Percentiles rank a stretch among this genome's conserved stretches.
Evolutionary conservation across 2,329 filamentous ascomycete species (phyloP).

Genomic region (Ophiostoma australiae): DNA sequence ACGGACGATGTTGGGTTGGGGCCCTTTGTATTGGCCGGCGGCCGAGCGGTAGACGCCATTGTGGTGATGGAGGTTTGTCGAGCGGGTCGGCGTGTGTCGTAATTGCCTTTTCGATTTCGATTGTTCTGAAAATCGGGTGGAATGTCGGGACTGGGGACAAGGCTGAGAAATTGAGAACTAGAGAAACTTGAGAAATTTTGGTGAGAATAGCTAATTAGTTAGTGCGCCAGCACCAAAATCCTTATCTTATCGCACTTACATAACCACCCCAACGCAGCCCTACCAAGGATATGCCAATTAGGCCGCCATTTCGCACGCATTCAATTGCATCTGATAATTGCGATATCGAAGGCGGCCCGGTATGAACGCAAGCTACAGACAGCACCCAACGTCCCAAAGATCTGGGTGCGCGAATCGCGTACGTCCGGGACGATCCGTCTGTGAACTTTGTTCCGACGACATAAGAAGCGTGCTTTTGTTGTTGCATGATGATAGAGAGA

Average conservation of each 20-base stretch:
- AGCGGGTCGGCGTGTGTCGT: not conserved
- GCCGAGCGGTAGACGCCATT: constrained; percentile 17
- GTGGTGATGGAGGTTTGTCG: not conserved
- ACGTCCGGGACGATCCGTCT: not conserved
- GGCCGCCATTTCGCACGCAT: not conserved
- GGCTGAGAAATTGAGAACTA: not conserved
- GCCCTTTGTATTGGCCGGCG: constrained; percentile 16
- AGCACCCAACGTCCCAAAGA: not conserved
- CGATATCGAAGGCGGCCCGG: too few relatives aligned
- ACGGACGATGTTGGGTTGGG: constrained; percentile 20
- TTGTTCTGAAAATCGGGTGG: not conserved
- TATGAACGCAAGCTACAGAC: not conserved
- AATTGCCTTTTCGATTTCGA: not conserved
- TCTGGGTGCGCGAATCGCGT: not conserved
- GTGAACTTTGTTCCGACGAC: not conserved
- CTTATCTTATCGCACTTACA: constrained; percentile 10
- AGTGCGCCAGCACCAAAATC: not conserved
- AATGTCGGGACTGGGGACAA: not conserved
- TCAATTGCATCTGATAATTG: not conserved
- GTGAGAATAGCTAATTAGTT: not conserved
- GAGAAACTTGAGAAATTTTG: not conserved
- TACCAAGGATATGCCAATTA: not conserved
- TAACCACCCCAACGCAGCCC: not conserved
- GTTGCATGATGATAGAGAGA: not conserved
- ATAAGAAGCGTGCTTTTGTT: not conserved